Evolutionary conservation across 495 filamentous ascomycete genomes (phyloP).

Genomic region (Aspergillus indologenus): DNA sequence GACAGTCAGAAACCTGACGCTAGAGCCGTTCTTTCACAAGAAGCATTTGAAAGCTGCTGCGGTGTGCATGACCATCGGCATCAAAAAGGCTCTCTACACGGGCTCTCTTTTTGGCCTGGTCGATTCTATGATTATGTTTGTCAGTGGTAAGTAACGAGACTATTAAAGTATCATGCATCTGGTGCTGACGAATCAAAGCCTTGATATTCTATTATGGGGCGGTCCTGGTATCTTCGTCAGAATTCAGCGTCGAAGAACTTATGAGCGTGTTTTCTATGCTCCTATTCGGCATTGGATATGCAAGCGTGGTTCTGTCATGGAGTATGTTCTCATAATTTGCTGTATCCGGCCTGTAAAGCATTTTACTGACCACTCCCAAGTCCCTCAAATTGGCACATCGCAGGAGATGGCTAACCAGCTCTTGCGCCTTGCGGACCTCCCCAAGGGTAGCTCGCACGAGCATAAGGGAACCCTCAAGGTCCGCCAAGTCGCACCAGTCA

Average conservation of each 20-base stretch:
- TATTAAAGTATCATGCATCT: neutral
- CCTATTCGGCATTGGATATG: slow-evolving; percentile 74
- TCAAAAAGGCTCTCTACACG: slow-evolving; percentile 51
- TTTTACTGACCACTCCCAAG: slow-evolving; percentile 24
- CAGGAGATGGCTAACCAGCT: slow-evolving; percentile 70
- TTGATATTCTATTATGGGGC: slow-evolving; percentile 83
- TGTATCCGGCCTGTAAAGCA: too few relatives aligned
- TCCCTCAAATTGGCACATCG: slow-evolving; percentile 77
- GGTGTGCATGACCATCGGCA: slow-evolving; percentile 25
- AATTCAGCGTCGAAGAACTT: slow-evolving; percentile 53
- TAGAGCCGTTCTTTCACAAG: slow-evolving; percentile 69
- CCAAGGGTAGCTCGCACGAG: slow-evolving; percentile 56
- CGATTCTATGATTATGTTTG: slow-evolving; percentile 66
- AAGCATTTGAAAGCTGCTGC: slow-evolving; percentile 57
- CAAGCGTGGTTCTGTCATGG: slow-evolving; percentile 62
- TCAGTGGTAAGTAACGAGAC: slow-evolving; percentile 48
- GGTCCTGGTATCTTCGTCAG: slow-evolving; percentile 49
- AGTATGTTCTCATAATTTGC: slow-evolving; percentile 39
- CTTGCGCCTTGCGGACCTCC: slow-evolving; percentile 65
- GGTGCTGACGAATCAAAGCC: slow-evolving; percentile 43
- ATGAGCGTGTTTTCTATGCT: slow-evolving; percentile 78
- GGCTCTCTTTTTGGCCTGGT: slow-evolving; percentile 75
- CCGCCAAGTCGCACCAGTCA: slow-evolving; percentile 55
- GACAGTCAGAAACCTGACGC: slow-evolving; percentile 72
- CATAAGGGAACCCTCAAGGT: slow-evolving; percentile 44